Evolutionary conservation across 805 yeast genomes (phyloP), one percentile per base, ranked within the genome.

Genomic region (Wickerhamiella spandovensis): DNA sequence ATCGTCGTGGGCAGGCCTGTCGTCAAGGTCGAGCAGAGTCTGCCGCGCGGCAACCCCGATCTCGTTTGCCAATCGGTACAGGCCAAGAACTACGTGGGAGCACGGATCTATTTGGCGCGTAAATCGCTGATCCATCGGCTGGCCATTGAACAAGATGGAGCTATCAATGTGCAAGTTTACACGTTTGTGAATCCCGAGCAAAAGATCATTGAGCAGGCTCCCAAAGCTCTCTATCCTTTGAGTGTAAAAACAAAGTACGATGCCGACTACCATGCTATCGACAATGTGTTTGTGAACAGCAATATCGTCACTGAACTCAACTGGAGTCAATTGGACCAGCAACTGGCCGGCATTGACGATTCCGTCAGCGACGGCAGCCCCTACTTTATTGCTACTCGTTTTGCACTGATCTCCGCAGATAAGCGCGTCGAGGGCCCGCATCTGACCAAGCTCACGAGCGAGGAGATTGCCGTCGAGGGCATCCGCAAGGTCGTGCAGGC

Each of bases 381-480:
- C 2, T 73, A 32, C 28, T 70, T 74, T 56, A 83, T 79, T 72
- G 83, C 60, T 56, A 76, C 89, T 63, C 82, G 94, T 60, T 86
- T 88, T 67, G 97, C 88, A 2, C 72, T 92, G 2, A 68, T 89
- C 48, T 96, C 97, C 0, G 69, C 86, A 0, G 83, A 77, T n/a
- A 71, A 81, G 18, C 82, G 88, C 0, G 38, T 55, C 67, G 15
- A 59, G 72, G 56, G 63, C 71, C 35, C 68, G 66, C 61, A 73
- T 71, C 28, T 66, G 74, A 95, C 86, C 57, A 72, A 74, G 23
- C 68, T 89, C 47, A 76, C 79, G 0, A 79, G 82, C 2, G 98
- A 90, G 61, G 97, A 90, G 64, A 76, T 84, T n/a, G 69, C 95
- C 50, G 74, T 90, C n/a, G 97, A 90, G 63, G 98, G 97, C 0